Evolutionary conservation across 1,139 yeast species (phyloP), one percentile per base, ranked within the genome.

Genomic region (Saccharomyces hybrid): DNA sequence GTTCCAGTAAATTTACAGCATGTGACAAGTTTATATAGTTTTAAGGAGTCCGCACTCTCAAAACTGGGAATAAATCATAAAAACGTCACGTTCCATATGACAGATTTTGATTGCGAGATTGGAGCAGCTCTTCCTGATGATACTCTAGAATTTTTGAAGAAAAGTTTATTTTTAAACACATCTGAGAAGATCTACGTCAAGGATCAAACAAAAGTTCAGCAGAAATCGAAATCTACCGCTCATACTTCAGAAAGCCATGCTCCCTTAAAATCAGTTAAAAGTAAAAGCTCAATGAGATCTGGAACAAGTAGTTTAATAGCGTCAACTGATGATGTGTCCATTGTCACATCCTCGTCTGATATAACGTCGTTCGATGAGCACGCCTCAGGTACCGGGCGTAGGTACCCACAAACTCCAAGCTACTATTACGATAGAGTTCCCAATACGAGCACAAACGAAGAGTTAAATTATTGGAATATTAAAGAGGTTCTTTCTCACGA

Each of bases 71-170:
- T 83, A 20, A 68, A 73, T 5, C 72, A 75, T 11, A 68, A 64
- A 5, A 80, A 79, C 0, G 70, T 81, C 32, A 70, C 82, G 0
- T 74, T 84, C 49, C 90, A 85, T 62, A 70, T 89, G 58, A 87
- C 96, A 0, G 96, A 89, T 49, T 82, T 84, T 65, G 81, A 82
- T 14, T 76, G 83, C 50, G 75, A 74, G 3, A 80, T 81, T 48
- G 96, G 96, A 4, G 80, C 75, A 3, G 76, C 83, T 0, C 69
- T 90, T 20, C 76, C 76, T 50, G 82, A 80, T 53, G 65, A 68
- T 1, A 73, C 83, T 1, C 74, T 87, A 44, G 76, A 76, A 34
- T 65, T 71, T 2, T 62, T 84, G 1, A 61, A 74, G 1, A 61
- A 65, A 1, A 62, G 72, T 5, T 59, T 72, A 14, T 75, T 74